Conservation (phyloP, 1,139 yeast species). For the Suhomyces kunorum region DNA sequence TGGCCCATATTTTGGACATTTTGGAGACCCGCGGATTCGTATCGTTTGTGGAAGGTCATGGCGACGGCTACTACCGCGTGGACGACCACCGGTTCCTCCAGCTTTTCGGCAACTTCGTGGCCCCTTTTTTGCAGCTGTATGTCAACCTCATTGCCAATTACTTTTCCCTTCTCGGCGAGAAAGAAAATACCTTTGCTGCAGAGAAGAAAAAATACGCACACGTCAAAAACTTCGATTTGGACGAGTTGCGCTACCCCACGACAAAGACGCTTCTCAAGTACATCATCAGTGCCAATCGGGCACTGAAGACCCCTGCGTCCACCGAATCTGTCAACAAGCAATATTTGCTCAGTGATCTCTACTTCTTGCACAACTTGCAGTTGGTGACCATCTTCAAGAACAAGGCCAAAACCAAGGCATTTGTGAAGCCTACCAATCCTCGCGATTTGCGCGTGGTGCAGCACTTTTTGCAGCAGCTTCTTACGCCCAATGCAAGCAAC, state of each 20-base stretch:
- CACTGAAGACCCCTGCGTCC: slow-evolving; percentile 12
- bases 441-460: slow-evolving; percentile 34
- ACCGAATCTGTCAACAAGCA: slow-evolving; percentile 47
- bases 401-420: slow-evolving; percentile 46
- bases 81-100: slow-evolving; percentile 27
- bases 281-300: slow-evolving; percentile 12
- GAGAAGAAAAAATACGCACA: slow-evolving; percentile 9
- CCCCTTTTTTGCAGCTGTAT: slow-evolving; percentile 45
- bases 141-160: slow-evolving; percentile 34
- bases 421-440: slow-evolving; percentile 34
- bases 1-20: slow-evolving; percentile 33
- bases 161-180: slow-evolving; percentile 11
- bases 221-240: slow-evolving; percentile 13
- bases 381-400: slow-evolving; percentile 43
- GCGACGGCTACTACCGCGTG: slow-evolving; percentile 22
- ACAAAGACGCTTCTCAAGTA: slow-evolving; percentile 40
- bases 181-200: slow-evolving; percentile 6
- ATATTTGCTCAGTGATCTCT: slow-evolving; percentile 44
- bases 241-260: slow-evolving; percentile 36
- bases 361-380: slow-evolving; percentile 39
- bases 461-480: slow-evolving; percentile 30
- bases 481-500: slow-evolving; percentile 10
- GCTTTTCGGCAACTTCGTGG: slow-evolving; percentile 33
- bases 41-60: slow-evolving; percentile 16
- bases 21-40: slow-evolving; percentile 23